Evolutionary conservation across 371 early-diverging fungal genomes (phyloP).

Genomic region (Lichtheimia ornata): DNA sequence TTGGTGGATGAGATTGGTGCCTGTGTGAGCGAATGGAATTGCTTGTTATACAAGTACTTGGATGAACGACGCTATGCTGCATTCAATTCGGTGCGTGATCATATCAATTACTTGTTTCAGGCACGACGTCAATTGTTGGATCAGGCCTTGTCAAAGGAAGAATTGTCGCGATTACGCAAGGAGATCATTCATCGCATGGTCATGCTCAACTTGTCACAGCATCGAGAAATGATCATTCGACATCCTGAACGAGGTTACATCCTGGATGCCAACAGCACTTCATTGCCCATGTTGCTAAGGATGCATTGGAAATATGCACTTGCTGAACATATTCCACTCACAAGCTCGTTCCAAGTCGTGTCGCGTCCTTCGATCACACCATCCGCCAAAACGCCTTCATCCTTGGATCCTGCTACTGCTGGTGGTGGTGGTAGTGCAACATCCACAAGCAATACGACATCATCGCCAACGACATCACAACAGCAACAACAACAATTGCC

Average conservation of each 20-base stretch:
- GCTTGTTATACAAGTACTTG: conserved; percentile 54
- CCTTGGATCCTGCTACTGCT: too few species aligned
- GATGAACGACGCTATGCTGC: conserved; percentile 54
- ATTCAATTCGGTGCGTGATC: conserved; percentile 56
- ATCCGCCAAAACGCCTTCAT: not conserved
- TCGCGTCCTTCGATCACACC: conserved; percentile 8
- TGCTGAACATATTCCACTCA: conserved; percentile 18
- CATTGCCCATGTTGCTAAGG: conserved; percentile 58
- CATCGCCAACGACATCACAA: not conserved
- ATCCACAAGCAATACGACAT: not conserved
- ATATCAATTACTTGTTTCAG: conserved; percentile 63
- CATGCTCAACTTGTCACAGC: conserved; percentile 57
- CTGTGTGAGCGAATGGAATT: conserved; percentile 69
- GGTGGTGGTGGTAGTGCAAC: not conserved
- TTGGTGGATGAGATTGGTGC: conserved; percentile 73
- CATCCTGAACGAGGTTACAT: conserved; percentile 67
- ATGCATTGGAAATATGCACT: conserved; percentile 57
- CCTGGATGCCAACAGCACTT: conserved; percentile 57
- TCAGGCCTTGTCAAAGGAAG: conserved; percentile 66
- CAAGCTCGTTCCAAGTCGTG: conserved; percentile 10
- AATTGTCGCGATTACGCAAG: conserved; percentile 54
- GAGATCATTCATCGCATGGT: conserved; percentile 64
- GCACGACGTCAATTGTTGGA: conserved; percentile 70
- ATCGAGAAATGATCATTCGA: conserved; percentile 61
- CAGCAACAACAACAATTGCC: conserved; percentile 10